Evolutionary conservation across 129 eudicot genomes (phyloP), one percentile per base, ranked within the genome.

Genomic region (Lactuca saligna): DNA sequence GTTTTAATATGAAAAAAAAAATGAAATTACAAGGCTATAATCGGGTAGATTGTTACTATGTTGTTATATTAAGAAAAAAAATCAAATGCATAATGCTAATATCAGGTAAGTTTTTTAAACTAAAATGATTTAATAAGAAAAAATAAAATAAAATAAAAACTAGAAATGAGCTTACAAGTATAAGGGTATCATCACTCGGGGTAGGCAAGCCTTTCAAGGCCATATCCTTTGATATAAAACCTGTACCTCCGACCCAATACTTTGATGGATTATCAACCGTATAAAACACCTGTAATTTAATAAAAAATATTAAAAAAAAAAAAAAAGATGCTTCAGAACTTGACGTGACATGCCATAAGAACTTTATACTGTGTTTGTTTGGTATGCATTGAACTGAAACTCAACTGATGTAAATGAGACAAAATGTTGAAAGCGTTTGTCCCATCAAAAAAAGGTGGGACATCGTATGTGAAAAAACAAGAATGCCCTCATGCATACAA

Each of bases 241-340:
- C 97, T 48, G 77, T 72, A 58, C 99, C 99, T 69, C 99, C 99
- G 59, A 63, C 82, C 99, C 99, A 94, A 77, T 82, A 82, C 66
- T 83, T 82, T 42, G 96, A 79, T 72, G 99, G 97, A 70, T 75
- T 85, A 76, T 89, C 97, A 63, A 94, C 97, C 6, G 99, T 94
- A 81, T 94, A 94, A 77, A 75, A 89, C 57, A 94, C 78, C 97
- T 93, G 75, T 34, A 77, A 37, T 2, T 54, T 51, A 13, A n/a
- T n/a, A n/a, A n/a, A n/a, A n/a, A n/a, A n/a, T n/a, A n/a, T n/a
- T n/a, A n/a, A n/a, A n/a, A n/a, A n/a, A n/a, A n/a, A n/a, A 48
- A 50, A 69, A 2, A 20, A 11, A 42, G 11, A 0, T 42, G 13
- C 7, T 42, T 42, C 49, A 42, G 3, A 9, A 9, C 49, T 11